Conservation (phyloP, 331 rosid genomes). For the Malus hybrid region DNA sequence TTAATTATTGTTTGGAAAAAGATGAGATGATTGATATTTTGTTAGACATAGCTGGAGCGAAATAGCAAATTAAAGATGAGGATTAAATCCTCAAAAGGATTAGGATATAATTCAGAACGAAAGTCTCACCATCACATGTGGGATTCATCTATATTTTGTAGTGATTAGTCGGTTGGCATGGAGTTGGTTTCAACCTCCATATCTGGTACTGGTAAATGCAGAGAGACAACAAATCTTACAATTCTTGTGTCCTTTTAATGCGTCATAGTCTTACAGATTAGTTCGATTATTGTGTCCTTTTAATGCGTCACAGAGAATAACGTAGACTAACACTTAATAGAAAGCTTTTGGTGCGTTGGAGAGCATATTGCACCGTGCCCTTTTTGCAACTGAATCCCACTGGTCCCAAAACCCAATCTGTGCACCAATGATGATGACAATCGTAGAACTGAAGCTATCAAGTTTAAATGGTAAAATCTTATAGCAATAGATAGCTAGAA, state of each 20-base stretch:
- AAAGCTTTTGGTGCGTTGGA: neutral
- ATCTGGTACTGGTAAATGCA: neutral
- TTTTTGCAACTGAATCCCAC: neutral
- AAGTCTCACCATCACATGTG: neutral
- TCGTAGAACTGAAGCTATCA: slow-evolving; percentile 33
- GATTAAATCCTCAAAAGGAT: neutral
- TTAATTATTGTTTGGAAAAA: neutral
- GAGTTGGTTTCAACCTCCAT: neutral
- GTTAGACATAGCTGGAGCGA: neutral
- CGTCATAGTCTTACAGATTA: too few species aligned
- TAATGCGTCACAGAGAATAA: too few species aligned
- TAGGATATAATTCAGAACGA: neutral
- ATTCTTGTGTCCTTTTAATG: too few species aligned
- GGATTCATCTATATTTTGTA: neutral
- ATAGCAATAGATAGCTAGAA: neutral
- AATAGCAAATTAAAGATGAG: neutral
- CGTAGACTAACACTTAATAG: too few species aligned
- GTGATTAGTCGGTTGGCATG: neutral
- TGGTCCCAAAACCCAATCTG: neutral
- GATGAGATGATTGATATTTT: too few species aligned
- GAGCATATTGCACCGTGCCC: neutral
- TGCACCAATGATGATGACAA: slow-evolving; percentile 15
- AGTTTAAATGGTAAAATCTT: neutral
- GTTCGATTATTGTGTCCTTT: too few species aligned
- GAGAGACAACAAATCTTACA: neutral